These are phyloP conservation scores for Thermomucor indicae-seudaticae DNA, from an alignment of 371 early-diverging fungal genomes.

Conservation along the genomic window DNA sequence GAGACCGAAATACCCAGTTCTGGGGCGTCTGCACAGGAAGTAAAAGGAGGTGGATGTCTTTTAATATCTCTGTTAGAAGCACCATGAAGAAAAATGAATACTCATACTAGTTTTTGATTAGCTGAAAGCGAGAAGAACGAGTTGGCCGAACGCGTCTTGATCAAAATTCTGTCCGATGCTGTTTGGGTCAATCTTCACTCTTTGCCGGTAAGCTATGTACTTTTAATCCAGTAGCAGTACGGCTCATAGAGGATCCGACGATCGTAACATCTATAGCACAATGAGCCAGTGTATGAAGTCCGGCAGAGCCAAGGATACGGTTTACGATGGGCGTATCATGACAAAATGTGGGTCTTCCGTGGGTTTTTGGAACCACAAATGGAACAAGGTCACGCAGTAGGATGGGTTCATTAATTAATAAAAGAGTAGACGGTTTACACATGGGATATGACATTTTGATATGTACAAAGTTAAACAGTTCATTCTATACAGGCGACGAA, in stretches of 20 bases:
- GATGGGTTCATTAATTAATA: slow-evolving; percentile 32
- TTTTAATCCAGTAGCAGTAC: background rate
- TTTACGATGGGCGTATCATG: slow-evolving; percentile 20
- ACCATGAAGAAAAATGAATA: background rate
- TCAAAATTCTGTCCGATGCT: slow-evolving; percentile 20
- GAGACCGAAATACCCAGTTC: slow-evolving; percentile 26
- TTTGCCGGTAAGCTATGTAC: slow-evolving; percentile 22
- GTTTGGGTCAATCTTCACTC: slow-evolving; percentile 39
- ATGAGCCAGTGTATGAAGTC: slow-evolving; percentile 29
- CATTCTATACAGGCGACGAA: too few relatives aligned
- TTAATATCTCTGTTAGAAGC: background rate
- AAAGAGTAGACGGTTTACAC: background rate
- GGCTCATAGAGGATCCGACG: background rate
- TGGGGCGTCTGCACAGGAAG: slow-evolving; percentile 36
- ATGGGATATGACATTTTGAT: background rate
- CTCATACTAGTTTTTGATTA: background rate
- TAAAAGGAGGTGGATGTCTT: slow-evolving; percentile 25
- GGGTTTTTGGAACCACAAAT: slow-evolving; percentile 44
- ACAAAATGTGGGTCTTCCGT: slow-evolving; percentile 23
- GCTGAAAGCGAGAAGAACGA: slow-evolving; percentile 35
- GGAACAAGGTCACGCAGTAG: slow-evolving; percentile 31
- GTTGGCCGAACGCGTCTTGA: slow-evolving; percentile 21
- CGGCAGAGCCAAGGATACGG: slow-evolving; percentile 36
- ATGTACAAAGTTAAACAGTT: too few relatives aligned
- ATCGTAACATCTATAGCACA: slow-evolving; percentile 15